Conservation (phyloP, 2,329 filamentous ascomycete species). For the Phyllosticta citrichinensis region DNA sequence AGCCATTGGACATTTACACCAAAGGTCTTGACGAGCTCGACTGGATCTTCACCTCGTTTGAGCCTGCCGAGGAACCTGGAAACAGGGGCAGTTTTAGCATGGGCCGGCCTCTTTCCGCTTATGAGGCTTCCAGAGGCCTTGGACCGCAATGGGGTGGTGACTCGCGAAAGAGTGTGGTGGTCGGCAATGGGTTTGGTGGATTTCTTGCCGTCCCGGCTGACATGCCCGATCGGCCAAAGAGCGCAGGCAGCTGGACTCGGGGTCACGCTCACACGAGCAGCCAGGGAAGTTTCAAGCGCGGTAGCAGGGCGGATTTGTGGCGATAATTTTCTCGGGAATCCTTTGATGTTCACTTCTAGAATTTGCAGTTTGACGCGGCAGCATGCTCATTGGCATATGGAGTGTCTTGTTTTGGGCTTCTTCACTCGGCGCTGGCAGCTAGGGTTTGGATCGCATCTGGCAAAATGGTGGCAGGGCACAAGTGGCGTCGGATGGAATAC, state of each 20-base stretch:
- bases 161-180: constrained; percentile 51
- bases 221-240: constrained; percentile 24
- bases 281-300: not conserved
- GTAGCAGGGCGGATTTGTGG: constrained; percentile 10
- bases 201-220: constrained; percentile 51
- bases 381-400: not conserved
- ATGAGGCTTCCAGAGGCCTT: constrained; percentile 35
- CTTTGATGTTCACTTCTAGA: not conserved
- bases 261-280: constrained; percentile 1
- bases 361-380: not conserved
- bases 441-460: constrained; percentile 5
- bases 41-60: constrained; percentile 56
- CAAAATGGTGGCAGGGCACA: constrained; percentile 1
- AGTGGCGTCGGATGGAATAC: constrained; percentile 9
- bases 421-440: constrained; percentile 11
- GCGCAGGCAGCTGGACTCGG: constrained; percentile 19
- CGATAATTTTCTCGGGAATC: not conserved
- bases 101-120: constrained; percentile 36
- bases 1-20: constrained; percentile 52
- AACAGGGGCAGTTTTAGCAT: constrained; percentile 28
- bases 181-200: constrained; percentile 57
- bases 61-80: constrained; percentile 37
- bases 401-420: not conserved
- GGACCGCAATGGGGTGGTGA: constrained; percentile 51
- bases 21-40: constrained; percentile 59